Evolutionary conservation across 176 grass and related monocot species (phyloP), one percentile per base, ranked within the genome.

Genomic region (Carex myosuroides): DNA sequence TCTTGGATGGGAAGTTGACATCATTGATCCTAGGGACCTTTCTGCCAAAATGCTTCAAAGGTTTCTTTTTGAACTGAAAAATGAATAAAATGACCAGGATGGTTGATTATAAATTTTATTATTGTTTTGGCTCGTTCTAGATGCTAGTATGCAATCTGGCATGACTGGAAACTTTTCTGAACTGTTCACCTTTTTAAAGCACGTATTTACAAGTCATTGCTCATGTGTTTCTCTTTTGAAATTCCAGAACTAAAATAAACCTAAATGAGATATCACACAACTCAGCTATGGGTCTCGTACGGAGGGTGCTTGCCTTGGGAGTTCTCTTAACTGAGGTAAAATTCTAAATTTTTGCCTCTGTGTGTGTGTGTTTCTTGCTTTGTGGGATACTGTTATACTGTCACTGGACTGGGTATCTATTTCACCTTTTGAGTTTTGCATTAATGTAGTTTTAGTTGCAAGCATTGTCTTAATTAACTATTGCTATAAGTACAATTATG

Each of bases 241-340:
- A 13, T 87, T 68, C 75, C 91, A 98, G 92, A 84, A 72, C 75
- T 2, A 98, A 98, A 90, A 53, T 98, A 75, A 98, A 98, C 88
- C 78, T 98, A 22, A 95, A 98, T 84, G 95, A 95, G 81, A 98
- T 98, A 88, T 98, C 91, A 30, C 95, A 95, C 84, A 95, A 93
- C 70, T 98, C 95, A 83, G 95, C 95, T 39, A 98, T 98, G 75
- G 86, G 91, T 12, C 95, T 98, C 33, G 86, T 95, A 63, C 89
- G 68, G 62, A 98, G 87, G 70, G 83, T 84, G 67, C 83, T 95
- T 87, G 89, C 89, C 70, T 79, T 90, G 79, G 91, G 95, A 80
- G 85, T 98, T 89, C 29, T 98, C 22, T 61, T 98, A 71, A 67
- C 89, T 16, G 92, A 98, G 93, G 92, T 98, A 88, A 68, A 77